phyloP scores from a whole-genome alignment of 768 basidiomycete genomes.

The Dacryopinax spathularia region DNA sequence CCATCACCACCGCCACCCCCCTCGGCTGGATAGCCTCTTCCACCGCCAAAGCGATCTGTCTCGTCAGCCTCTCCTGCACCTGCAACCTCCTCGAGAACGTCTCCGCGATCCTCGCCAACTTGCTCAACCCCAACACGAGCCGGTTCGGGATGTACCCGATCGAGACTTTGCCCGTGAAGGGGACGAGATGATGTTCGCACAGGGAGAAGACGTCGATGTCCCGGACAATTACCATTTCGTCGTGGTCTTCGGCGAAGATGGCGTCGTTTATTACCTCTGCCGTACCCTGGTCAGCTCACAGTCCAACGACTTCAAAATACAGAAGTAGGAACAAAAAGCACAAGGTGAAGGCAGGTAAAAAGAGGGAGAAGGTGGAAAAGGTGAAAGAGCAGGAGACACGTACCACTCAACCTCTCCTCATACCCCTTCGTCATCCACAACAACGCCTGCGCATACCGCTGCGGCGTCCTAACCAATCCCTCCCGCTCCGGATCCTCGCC shows the following conservation, averaged over 20 bases:
- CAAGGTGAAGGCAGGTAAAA: not conserved
- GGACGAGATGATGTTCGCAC: constrained; percentile 97
- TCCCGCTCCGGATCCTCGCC: constrained; percentile 96
- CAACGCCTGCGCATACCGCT: constrained; percentile 89
- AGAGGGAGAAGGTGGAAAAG: constrained; percentile 9
- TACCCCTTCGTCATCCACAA: constrained; percentile 99
- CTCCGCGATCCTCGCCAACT: constrained; percentile 92
- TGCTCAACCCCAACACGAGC: constrained; percentile 86
- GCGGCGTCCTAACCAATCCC: constrained; percentile 80
- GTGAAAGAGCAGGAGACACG: constrained; percentile 16
- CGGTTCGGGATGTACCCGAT: constrained; percentile 96
- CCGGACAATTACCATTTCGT: constrained; percentile 96
- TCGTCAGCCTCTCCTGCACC: constrained; percentile 93
- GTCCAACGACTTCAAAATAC: not conserved
- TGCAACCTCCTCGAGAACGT: constrained; percentile 91
- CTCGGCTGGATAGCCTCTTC: constrained; percentile 96
- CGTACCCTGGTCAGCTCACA: not conserved
- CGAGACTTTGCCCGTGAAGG: constrained; percentile 95
- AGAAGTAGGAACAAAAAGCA: constrained; percentile 8
- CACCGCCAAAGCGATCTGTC: constrained; percentile 94
- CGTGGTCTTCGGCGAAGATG: constrained; percentile 96
- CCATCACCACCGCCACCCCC: constrained; percentile 98
- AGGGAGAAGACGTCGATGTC: constrained; percentile 95
- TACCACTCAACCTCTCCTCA: constrained; percentile 85
- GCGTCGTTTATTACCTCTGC: constrained; percentile 97